Percentiles rank a stretch among this genome's conserved stretches.
phyloP scores from a whole-genome alignment of 768 basidiomycete species.

The Termitomyces sp. region DNA sequence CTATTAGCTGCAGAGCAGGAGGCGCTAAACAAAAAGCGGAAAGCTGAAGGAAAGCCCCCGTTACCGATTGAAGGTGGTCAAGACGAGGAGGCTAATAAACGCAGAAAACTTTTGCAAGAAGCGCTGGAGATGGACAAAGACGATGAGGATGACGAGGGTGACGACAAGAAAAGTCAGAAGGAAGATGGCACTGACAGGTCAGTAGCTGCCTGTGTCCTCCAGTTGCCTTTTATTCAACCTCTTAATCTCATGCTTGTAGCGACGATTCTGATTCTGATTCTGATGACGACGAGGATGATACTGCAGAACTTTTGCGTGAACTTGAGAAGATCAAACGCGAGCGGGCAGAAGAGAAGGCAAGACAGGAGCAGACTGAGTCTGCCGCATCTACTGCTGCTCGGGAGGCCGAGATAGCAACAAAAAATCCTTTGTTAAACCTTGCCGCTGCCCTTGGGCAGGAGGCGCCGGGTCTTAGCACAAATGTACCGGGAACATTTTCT shows the following conservation, averaged over 20 bases:
- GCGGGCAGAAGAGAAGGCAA: constrained; percentile 87
- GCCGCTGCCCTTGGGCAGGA: constrained; percentile 84
- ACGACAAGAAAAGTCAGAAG: constrained; percentile 28
- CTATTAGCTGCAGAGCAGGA: constrained; percentile 83
- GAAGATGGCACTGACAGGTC: constrained; percentile 40
- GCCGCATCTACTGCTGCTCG: constrained; percentile 54
- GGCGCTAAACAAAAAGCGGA: constrained; percentile 85
- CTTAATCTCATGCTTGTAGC: constrained; percentile 18
- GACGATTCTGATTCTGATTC: constrained; percentile 48
- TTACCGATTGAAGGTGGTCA: constrained; percentile 38
- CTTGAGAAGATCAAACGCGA: constrained; percentile 98
- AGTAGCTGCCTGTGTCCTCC: background rate
- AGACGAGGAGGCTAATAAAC: constrained; percentile 69
- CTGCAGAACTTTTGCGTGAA: constrained; percentile 90
- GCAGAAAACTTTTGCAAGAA: constrained; percentile 84
- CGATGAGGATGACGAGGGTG: constrained; percentile 72
- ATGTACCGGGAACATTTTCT: constrained; percentile 77
- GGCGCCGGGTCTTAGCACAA: constrained; percentile 66
- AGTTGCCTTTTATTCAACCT: background rate
- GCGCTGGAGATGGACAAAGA: constrained; percentile 87
- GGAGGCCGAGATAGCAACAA: constrained; percentile 80
- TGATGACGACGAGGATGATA: constrained; percentile 81
- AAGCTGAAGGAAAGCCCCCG: constrained; percentile 72
- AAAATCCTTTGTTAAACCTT: constrained; percentile 86
- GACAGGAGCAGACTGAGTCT: constrained; percentile 72